Evolutionary conservation across 164 flowering plant species (phyloP).

Genomic region (Malania oleifera): DNA sequence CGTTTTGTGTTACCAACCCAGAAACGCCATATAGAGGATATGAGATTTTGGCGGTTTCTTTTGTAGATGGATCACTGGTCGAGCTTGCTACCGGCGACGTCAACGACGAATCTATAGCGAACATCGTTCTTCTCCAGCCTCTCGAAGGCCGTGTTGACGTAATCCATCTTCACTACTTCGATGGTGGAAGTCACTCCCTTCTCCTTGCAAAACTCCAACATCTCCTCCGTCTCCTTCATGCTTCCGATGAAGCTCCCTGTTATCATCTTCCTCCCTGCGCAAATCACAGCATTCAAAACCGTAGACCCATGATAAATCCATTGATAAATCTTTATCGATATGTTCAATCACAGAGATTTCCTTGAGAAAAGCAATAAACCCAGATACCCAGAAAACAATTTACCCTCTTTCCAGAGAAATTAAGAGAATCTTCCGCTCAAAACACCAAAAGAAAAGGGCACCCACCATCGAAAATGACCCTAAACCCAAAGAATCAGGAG

Average conservation of each 20-base stretch:
- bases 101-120: slow-evolving; percentile 73
- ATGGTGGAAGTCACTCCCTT: slow-evolving; percentile 53
- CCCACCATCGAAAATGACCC: not conserved
- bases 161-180: slow-evolving; percentile 72
- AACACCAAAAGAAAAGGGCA: not conserved
- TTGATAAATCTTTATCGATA: not conserved
- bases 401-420: not conserved
- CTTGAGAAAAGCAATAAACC: too few relatives aligned
- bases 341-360: not conserved
- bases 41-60: too few relatives aligned
- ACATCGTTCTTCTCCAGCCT: slow-evolving; percentile 86
- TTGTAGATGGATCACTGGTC: slow-evolving; percentile 13
- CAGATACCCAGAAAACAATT: not conserved
- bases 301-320: too few relatives aligned
- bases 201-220: slow-evolving; percentile 72
- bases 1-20: too few relatives aligned
- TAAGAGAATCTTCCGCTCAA: too few relatives aligned
- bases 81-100: slow-evolving; percentile 81
- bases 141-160: slow-evolving; percentile 65
- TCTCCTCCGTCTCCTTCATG: slow-evolving; percentile 74
- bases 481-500: not conserved
- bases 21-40: too few relatives aligned
- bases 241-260: slow-evolving; percentile 83
- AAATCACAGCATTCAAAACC: not conserved
- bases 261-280: slow-evolving; percentile 70